Percentiles rank a stretch among this genome's conserved stretches.
These are phyloP conservation scores for Ilyonectria robusta DNA, from an alignment of 2,329 filamentous ascomycete species.

Conservation along the genomic window DNA sequence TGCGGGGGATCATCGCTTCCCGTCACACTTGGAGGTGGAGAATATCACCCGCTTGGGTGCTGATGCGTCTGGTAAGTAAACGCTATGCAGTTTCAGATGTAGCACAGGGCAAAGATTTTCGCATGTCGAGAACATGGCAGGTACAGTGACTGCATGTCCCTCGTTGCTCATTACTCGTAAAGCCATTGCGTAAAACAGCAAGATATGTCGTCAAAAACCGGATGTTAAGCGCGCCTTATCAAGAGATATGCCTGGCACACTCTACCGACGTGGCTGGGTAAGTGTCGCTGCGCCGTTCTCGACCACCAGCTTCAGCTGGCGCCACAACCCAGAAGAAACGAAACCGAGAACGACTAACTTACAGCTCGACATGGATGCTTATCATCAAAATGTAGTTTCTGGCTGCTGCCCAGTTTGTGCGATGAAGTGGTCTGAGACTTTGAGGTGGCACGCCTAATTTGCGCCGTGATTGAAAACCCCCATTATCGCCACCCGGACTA, in stretches of 20 bases:
- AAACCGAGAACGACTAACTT: not conserved
- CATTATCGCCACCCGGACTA: not conserved
- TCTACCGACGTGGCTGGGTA: not conserved
- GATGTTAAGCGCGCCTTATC: not conserved
- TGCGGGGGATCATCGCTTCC: constrained; percentile 1
- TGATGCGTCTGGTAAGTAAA: not conserved
- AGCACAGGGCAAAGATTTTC: not conserved
- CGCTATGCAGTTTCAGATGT: not conserved
- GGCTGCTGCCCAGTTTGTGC: not conserved
- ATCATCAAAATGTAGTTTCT: constrained; percentile 7
- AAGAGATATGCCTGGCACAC: not conserved
- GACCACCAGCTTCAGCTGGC: not conserved
- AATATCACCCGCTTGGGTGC: not conserved
- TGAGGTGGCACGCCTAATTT: constrained; percentile 1
- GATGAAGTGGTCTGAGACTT: not conserved
- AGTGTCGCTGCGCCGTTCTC: not conserved
- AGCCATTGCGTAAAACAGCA: not conserved
- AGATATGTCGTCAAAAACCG: not conserved
- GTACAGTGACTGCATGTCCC: not conserved
- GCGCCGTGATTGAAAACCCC: not conserved
- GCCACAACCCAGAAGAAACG: not conserved
- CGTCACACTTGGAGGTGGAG: not conserved
- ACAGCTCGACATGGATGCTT: constrained; percentile 4
- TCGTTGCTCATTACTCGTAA: not conserved
- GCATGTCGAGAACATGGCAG: not conserved